Conservation (phyloP, 1,284 basidiomycete genomes). For the Moesziomyces antarcticus region DNA sequence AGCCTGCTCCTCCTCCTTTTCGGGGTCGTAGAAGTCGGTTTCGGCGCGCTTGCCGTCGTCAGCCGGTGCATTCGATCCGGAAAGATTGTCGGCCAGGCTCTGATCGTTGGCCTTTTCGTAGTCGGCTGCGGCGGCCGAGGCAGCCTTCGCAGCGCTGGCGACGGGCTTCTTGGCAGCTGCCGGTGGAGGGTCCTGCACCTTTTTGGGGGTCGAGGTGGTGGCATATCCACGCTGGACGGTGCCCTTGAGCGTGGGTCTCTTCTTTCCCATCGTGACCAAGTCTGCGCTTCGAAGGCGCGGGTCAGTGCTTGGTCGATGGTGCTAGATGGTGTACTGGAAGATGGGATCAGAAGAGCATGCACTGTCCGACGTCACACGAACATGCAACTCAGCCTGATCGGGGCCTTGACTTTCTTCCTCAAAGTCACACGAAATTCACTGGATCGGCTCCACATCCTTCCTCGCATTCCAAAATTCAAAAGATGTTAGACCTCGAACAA, state of each 20-base stretch:
- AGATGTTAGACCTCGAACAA: background rate
- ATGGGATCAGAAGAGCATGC: background rate
- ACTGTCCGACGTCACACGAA: constrained; percentile 9
- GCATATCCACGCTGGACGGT: constrained; percentile 64
- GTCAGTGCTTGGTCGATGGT: constrained; percentile 1
- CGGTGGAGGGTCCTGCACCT: constrained; percentile 74
- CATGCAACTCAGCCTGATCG: background rate
- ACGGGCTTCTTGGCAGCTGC: constrained; percentile 63
- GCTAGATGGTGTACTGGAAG: background rate
- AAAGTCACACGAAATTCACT: background rate
- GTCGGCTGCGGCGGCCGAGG: constrained; percentile 50
- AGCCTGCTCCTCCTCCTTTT: constrained; percentile 62
- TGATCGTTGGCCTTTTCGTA: constrained; percentile 43
- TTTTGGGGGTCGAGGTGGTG: constrained; percentile 76
- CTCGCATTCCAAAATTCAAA: background rate
- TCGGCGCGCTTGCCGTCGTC: constrained; percentile 10
- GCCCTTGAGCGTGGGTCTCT: constrained; percentile 63
- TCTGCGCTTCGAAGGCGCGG: background rate
- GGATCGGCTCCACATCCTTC: background rate
- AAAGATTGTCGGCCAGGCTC: constrained; percentile 31
- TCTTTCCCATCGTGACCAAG: constrained; percentile 48
- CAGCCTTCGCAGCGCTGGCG: constrained; percentile 11
- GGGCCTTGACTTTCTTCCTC: too few species aligned
- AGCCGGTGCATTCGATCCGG: constrained; percentile 12
- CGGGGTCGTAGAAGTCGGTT: constrained; percentile 44